Evolutionary conservation across 164 flowering plant genomes (phyloP), one percentile per base, ranked within the genome.

Genomic region (Stephania yunnanensis): DNA sequence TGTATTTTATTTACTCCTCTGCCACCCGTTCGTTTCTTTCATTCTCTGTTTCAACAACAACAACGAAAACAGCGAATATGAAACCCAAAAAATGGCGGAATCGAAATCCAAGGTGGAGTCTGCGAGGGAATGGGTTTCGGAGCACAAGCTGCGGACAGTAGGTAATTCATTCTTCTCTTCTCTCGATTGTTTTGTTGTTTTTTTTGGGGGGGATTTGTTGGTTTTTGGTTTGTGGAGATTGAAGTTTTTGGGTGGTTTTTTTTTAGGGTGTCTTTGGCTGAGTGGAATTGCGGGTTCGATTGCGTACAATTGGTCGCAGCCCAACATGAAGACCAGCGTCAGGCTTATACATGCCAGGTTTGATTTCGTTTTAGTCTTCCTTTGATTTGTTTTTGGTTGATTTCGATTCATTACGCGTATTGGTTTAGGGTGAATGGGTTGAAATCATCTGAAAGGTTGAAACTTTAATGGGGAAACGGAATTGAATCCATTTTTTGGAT

Each of bases 331-430:
- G 77, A 85, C 97, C 82, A 93, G 98, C 75, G 95, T 93, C 75
- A 88, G 83, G 88, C 83, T 93, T 82, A 93, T 93, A 69, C 98
- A 93, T 77, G 98, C 98, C 64, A 89, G 98, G 98, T 90, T 83
- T 36, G 3, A 1, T 71, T 15, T 19, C 46, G 3, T 61, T 46
- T 12, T 50, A 2, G 15, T 42, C 46, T 55, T 30, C 45, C n/a
- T 17, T 58, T 12, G 64, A 17, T 58, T 17, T 50, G 46, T 70
- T 70, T 6, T 65, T 12, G 42, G 2, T 70, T 1, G 1, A 13
- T 36, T 36, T 36, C 42, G 19, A 3, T 46, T 36, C 42, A 36
- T 4, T 36, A 1, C 42, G 25, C 25, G 25, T 25, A 25, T 25
- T 25, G 25, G 25, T 25, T 25, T 25, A 0, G 25, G 25, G 0